Evolutionary conservation across 257 asterid species (phyloP).

Genomic region (Nicotiana paniculata): DNA sequence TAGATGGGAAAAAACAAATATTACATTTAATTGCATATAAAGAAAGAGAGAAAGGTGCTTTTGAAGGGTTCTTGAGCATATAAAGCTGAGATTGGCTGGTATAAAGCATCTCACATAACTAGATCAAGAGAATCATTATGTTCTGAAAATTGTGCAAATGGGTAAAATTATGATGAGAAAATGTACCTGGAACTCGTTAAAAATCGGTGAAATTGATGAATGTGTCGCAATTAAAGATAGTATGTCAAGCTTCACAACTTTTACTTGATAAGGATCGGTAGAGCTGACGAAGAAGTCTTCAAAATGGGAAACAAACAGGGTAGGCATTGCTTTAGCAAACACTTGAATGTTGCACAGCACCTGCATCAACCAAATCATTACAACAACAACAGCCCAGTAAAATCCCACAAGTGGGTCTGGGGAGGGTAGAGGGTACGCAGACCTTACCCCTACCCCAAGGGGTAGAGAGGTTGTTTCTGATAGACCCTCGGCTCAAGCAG

Average conservation of each 20-base stretch:
- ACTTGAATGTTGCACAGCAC: conserved; percentile 93
- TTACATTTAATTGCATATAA: conserved; percentile 1
- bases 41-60: conserved; percentile 1
- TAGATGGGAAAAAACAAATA: background rate
- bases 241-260: conserved; percentile 88
- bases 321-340: conserved; percentile 81
- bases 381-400: background rate
- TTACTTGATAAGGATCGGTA: conserved; percentile 71
- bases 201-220: conserved; percentile 66
- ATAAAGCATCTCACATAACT: background rate
- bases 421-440: no score
- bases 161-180: conserved; percentile 1
- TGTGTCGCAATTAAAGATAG: conserved; percentile 72
- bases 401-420: no score
- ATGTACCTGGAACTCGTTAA: conserved; percentile 89
- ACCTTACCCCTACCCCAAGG: no score
- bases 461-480: no score
- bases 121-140: background rate
- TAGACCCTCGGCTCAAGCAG: no score
- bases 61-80: background rate
- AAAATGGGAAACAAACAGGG: conserved; percentile 61
- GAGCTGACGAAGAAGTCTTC: conserved; percentile 86
- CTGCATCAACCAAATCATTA: conserved; percentile 35
- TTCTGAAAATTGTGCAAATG: conserved; percentile 1
- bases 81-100: background rate